Evolutionary conservation across 495 filamentous ascomycete species (phyloP), one percentile per base, ranked within the genome.

Genomic region (Polyplosphaeria fusca): DNA sequence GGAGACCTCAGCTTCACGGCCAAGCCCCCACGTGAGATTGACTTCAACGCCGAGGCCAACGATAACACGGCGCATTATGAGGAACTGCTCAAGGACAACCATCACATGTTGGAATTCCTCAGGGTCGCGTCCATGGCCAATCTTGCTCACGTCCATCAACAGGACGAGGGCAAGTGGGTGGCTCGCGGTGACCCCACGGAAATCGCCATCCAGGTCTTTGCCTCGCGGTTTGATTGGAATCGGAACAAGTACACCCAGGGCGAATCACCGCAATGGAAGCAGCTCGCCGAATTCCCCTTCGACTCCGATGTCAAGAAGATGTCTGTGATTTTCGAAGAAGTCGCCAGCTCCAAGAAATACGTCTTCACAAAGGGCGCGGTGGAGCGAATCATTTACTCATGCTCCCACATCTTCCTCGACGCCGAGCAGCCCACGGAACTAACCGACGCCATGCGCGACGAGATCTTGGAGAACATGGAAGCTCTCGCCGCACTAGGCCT

Each of bases 401-500:
- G 68, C 49, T 76, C 56, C 62, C 64, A 60, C 67, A 70, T 82
- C 52, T 73, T 74, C 50, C 67, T 70, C n/a, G 61, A 73, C 11
- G 73, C 65, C 3, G 54, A 71, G 0, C 64, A 58, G 4, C 68
- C 76, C 0, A 51, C 37, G 30, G 68, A 70, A n/a, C 63, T 72
- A 46, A 67, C 67, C 1, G 70, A 72, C 14, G 49, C 50, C 4
- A 58, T 65, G 22, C 66, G 70, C 11, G 65, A 77, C 2, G 56
- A 78, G 23, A 81, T 87, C 46, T 57, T 87, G 12, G 65, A 77
- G 52, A 87, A 86, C 58, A 86, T 81, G 53, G 79, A 83, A 63
- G 67, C 71, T 18, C 68, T 83, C 24, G 80, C 80, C 12, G 70
- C 71, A 26, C 76, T 80, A 50, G 81, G 81, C 20, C 76, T 83